Base-by-base conservation (phyloP, 148 eudicot genomes). In the Silene conica region DNA sequence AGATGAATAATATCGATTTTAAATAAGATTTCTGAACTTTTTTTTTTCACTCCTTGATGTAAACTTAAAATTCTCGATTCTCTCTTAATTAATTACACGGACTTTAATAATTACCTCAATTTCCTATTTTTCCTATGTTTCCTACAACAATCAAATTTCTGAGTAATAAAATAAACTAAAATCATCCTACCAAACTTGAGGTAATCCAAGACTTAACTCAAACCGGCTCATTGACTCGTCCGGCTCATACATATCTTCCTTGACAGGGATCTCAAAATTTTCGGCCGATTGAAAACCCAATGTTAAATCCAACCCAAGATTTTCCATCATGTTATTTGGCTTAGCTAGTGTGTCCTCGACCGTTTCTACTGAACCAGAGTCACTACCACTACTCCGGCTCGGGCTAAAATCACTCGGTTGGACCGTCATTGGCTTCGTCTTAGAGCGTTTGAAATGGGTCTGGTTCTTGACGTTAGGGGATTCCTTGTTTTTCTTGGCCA, bases 301-400 rank as follows among this genome's bases (percentile, higher is more conserved):
- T 59, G 31, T 21, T 15, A 64, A 23, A 22, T 54, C 54, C 19
- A 55, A 20, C 61, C 71, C 71, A 74, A 19, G 61, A 8, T 25
- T 38, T 4, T 22, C 12, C 63, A 59, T 21, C 22, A 13, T 38
- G 8, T 59, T 59, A 63, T 52, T 34, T 8, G 77, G 70, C 71
- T 74, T 65, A 16, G 19, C 71, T 11, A 74, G 71, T 19, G 77
- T 74, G 13, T 74, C 77, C 71, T 74, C 77, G 50, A 64, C 71
- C 13, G 63, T 52, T 12, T 52, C 77, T 9, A 11, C 34, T 3
- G 77, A 74, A 3, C 15, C 70, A 12, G 18, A 18, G 5, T 63
- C 76, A 21, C 70, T 74, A 0, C 21, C 63, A n/a, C 25, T 34
- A 16, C 73, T 54, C 8, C 13, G 46, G n/a, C 18, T 71, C 63